These are phyloP conservation scores for Ceratobasidium sp. DNA, from an alignment of 1,284 basidiomycete species.

Conservation along the genomic window DNA sequence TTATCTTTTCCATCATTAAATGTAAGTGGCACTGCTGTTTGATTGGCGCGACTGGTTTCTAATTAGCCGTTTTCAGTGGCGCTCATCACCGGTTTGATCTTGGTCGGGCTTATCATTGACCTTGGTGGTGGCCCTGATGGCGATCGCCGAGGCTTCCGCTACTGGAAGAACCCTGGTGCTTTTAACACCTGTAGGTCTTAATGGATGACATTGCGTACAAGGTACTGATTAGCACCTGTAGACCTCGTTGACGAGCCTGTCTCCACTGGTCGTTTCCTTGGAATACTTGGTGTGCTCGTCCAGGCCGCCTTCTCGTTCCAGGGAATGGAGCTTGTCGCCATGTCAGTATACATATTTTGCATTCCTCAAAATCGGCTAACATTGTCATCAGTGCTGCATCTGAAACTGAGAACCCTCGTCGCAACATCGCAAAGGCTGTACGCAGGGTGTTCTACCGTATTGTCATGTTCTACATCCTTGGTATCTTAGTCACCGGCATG, in stretches of 20 bases:
- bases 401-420: constrained; percentile 69
- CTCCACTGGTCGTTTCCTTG: constrained; percentile 71
- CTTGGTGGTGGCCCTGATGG: constrained; percentile 69
- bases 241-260: constrained; percentile 48
- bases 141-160: constrained; percentile 62
- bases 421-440: constrained; percentile 75
- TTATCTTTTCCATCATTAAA: constrained; percentile 74
- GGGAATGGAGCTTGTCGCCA: constrained; percentile 85
- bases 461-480: constrained; percentile 71
- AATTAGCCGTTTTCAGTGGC: constrained; percentile 58
- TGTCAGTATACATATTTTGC: constrained; percentile 70
- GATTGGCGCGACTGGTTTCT: constrained; percentile 24
- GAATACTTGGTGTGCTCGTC: constrained; percentile 74
- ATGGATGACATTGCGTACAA: constrained; percentile 58
- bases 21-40: constrained; percentile 57
- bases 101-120: constrained; percentile 76
- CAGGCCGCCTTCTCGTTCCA: constrained; percentile 89
- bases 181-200: constrained; percentile 55
- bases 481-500: constrained; percentile 67
- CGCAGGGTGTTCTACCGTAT: constrained; percentile 77
- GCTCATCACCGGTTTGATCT: constrained; percentile 72
- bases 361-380: too few relatives aligned
- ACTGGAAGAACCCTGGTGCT: constrained; percentile 79
- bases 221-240: constrained; percentile 58
- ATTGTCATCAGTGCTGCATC: constrained; percentile 56